Evolutionary conservation across 2,329 filamentous ascomycete species (phyloP).

Genomic region (Colletotrichum somersetense): DNA sequence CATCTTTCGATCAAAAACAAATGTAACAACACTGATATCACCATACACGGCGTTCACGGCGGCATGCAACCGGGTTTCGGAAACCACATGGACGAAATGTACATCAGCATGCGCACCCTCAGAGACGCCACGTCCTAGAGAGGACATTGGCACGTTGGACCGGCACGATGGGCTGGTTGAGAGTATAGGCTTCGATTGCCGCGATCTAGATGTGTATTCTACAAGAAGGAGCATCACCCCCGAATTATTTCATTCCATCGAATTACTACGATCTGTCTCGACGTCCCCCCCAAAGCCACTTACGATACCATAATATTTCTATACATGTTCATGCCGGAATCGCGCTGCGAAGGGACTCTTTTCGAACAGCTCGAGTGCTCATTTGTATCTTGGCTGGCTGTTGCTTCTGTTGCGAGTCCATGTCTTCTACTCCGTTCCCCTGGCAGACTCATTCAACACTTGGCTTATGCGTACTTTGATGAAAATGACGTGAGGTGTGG

Average conservation of each 20-base stretch:
- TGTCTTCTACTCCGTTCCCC: not conserved
- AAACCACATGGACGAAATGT: constrained; percentile 22
- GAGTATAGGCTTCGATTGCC: constrained; percentile 7
- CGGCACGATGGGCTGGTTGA: constrained; percentile 1
- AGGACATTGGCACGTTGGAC: constrained; percentile 2
- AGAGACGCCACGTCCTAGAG: not conserved
- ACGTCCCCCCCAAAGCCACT: not conserved
- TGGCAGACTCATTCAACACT: not conserved
- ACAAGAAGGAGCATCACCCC: not conserved
- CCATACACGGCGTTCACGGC: constrained; percentile 42
- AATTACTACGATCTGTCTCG: not conserved
- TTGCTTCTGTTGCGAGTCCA: constrained; percentile 4
- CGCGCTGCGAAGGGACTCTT: not conserved
- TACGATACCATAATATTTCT: not conserved
- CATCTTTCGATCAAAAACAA: constrained; percentile 2
- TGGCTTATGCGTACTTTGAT: not conserved
- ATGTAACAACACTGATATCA: constrained; percentile 43
- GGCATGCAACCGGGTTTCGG: constrained; percentile 34
- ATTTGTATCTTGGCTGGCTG: not conserved
- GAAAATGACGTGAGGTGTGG: constrained; percentile 18
- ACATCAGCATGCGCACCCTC: constrained; percentile 8
- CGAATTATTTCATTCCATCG: not conserved
- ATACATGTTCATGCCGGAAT: not conserved
- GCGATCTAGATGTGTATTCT: constrained; percentile 33
- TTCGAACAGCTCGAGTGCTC: not conserved